phyloP scores from a whole-genome alignment of 371 early-diverging fungal genomes.

The Thermomucor indicae-seudaticae region DNA sequence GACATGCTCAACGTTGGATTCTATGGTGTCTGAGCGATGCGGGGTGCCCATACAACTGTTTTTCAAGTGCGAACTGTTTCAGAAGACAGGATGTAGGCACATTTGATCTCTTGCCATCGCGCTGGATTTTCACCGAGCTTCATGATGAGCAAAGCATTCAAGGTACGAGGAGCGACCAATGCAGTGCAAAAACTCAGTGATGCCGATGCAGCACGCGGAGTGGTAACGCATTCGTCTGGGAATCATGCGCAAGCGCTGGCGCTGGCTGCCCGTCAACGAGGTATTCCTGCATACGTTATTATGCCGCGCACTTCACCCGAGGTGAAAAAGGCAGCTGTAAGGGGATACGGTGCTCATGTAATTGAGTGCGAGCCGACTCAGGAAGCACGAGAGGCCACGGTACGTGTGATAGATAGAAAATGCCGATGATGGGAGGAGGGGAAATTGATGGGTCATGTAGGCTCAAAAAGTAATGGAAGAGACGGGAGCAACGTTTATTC shows the following conservation, averaged over 20 bases:
- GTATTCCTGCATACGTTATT: slow-evolving; percentile 48
- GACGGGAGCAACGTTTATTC: slow-evolving; percentile 39
- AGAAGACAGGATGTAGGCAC: slow-evolving; percentile 50
- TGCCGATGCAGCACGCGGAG: slow-evolving; percentile 30
- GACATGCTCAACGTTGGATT: slow-evolving; percentile 31
- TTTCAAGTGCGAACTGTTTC: slow-evolving; percentile 57
- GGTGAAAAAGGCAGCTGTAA: slow-evolving; percentile 49
- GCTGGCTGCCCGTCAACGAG: slow-evolving; percentile 32
- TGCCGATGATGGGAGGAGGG: neutral
- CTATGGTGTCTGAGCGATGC: slow-evolving; percentile 14
- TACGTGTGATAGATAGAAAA: slow-evolving; percentile 1
- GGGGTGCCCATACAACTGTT: slow-evolving; percentile 30
- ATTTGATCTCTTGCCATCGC: neutral
- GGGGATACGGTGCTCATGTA: slow-evolving; percentile 49
- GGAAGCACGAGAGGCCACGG: slow-evolving; percentile 25
- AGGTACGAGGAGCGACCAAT: slow-evolving; percentile 58
- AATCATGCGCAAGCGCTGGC: slow-evolving; percentile 54
- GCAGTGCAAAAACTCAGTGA: slow-evolving; percentile 27
- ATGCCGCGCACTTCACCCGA: slow-evolving; percentile 50
- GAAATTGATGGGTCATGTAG: slow-evolving; percentile 5
- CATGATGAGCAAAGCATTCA: slow-evolving; percentile 40
- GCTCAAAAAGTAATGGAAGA: slow-evolving; percentile 17
- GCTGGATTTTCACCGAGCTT: neutral
- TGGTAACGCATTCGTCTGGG: slow-evolving; percentile 44
- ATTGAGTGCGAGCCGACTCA: slow-evolving; percentile 38